Evolutionary conservation across 352 stramenopile genomes (phyloP).

Genomic region (Phytophthora rubi): DNA sequence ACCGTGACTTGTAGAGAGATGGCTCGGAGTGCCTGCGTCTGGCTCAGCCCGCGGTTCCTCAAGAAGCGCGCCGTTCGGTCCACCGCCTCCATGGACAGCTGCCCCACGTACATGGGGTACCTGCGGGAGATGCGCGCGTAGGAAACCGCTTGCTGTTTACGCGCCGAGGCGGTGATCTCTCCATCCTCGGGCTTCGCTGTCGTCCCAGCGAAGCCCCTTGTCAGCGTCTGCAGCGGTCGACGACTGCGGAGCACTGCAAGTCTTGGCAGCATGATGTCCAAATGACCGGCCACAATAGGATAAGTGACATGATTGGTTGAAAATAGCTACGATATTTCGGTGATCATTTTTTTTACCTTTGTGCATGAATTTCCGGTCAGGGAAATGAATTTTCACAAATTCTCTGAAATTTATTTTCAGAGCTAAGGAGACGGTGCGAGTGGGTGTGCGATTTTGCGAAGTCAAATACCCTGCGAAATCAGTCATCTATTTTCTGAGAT

Average conservation of each 20-base stretch:
- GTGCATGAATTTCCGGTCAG: too few relatives aligned
- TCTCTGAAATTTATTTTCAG: too few relatives aligned
- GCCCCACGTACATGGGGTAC: conserved; percentile 6
- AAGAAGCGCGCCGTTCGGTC: conserved; percentile 38
- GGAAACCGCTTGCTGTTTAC: conserved; percentile 21
- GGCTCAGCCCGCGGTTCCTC: conserved; percentile 32
- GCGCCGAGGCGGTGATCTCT: background rate
- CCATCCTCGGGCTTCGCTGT: conserved; percentile 3
- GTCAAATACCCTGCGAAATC: too few relatives aligned
- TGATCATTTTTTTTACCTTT: background rate
- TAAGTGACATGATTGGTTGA: background rate
- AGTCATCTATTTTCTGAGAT: too few relatives aligned
- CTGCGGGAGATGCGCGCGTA: conserved; percentile 47
- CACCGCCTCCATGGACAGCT: conserved; percentile 34
- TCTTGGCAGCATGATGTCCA: conserved; percentile 12
- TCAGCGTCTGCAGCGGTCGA: conserved; percentile 9
- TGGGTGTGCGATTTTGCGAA: too few relatives aligned
- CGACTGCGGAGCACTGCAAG: background rate
- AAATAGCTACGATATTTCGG: background rate
- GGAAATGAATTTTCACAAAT: too few relatives aligned
- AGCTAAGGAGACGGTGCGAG: too few relatives aligned
- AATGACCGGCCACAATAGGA: background rate
- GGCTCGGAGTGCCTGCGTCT: conserved; percentile 30
- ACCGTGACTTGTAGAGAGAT: conserved; percentile 39
- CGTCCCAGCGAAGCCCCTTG: background rate